These are phyloP conservation scores for Jacaranda mimosifolia DNA, from an alignment of 257 asterid species.

Conservation along the genomic window DNA sequence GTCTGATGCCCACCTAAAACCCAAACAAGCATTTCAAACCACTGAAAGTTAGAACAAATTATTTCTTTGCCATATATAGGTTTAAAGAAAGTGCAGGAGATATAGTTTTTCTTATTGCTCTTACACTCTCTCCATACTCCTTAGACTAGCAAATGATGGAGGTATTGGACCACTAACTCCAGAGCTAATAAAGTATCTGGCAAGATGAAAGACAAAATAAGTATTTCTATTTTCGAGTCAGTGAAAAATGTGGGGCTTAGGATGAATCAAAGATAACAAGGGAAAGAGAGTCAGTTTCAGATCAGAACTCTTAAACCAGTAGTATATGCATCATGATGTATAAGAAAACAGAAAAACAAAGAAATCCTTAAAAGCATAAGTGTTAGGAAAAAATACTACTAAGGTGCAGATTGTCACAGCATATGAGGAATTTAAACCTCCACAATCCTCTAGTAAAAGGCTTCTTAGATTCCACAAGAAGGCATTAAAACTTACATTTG, in stretches of 20 bases:
- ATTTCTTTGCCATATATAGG: background rate
- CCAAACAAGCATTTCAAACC: constrained; percentile 29
- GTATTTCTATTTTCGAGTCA: background rate
- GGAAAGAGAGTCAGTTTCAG: no score
- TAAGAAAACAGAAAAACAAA: no score
- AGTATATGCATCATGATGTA: no score
- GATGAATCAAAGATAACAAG: no score
- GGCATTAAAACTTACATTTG: constrained; percentile 56
- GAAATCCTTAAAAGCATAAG: no score
- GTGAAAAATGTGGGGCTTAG: background rate
- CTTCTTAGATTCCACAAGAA: no score
- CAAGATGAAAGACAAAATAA: constrained; percentile 19
- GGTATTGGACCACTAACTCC: constrained; percentile 69
- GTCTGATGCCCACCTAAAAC: constrained; percentile 73
- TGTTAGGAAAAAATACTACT: no score
- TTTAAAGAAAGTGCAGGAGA: background rate
- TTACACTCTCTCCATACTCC: constrained; percentile 51
- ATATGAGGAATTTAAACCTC: no score
- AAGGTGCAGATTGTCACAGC: no score
- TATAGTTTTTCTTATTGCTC: constrained; percentile 8
- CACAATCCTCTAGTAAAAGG: no score
- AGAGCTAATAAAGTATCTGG: constrained; percentile 57
- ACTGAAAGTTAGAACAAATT: constrained; percentile 4
- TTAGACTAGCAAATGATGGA: constrained; percentile 51
- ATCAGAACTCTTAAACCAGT: no score